phyloP scores from a whole-genome alignment of 805 yeast genomes.

The Cyberlindnera meyerae region DNA sequence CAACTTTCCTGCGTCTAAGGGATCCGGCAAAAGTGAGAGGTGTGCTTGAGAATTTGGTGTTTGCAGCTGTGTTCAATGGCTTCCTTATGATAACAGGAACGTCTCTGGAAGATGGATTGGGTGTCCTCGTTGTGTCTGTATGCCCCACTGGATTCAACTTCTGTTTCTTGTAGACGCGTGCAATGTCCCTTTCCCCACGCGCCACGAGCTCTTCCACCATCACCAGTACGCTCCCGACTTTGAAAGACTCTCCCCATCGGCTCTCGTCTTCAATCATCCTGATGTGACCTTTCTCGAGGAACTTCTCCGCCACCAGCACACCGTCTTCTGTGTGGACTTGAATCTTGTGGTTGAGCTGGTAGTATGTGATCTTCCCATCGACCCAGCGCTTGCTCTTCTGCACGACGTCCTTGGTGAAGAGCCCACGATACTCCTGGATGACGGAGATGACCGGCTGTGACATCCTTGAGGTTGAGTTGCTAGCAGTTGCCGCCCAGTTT shows the following conservation, averaged over 20 bases:
- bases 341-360: constrained; percentile 20
- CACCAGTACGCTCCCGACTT: constrained; percentile 16
- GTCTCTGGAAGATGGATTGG: too few relatives aligned
- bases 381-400: constrained; percentile 24
- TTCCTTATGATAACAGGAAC: not conserved
- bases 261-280: constrained; percentile 4
- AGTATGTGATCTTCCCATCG: constrained; percentile 22
- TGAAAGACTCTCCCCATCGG: constrained; percentile 16
- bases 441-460: constrained; percentile 22
- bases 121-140: constrained; percentile 1
- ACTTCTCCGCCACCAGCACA: constrained; percentile 14
- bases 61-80: not conserved
- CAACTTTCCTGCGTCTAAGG: constrained; percentile 13
- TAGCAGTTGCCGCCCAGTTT: too few relatives aligned
- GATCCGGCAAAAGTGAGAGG: constrained; percentile 2
- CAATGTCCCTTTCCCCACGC: constrained; percentile 15
- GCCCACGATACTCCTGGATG: constrained; percentile 17
- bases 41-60: not conserved
- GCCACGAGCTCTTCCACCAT: constrained; percentile 12
- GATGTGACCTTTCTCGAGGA: constrained; percentile 11
- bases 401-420: constrained; percentile 18
- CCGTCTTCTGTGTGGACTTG: constrained; percentile 16
- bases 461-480: too few relatives aligned
- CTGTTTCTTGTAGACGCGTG: constrained; percentile 14
- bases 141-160: not conserved